These are phyloP conservation scores for Blastomyces percursus DNA, from an alignment of 2,329 filamentous ascomycete genomes.

Conservation along the genomic window DNA sequence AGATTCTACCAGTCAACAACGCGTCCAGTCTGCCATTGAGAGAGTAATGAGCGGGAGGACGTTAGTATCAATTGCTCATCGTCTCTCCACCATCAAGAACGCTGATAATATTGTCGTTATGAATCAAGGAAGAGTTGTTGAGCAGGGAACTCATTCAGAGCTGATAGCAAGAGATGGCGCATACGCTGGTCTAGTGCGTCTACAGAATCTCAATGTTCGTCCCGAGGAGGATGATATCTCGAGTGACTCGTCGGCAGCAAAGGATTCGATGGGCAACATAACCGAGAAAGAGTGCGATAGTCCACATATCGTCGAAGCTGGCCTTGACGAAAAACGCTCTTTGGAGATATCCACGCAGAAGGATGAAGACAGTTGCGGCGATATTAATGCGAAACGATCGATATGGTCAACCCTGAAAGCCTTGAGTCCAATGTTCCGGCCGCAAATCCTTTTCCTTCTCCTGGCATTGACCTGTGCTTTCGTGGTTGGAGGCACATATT, in stretches of 20 bases:
- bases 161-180: slow-evolving; percentile 23
- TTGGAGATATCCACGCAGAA: slow-evolving; percentile 8
- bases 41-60: slow-evolving; percentile 15
- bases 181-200: slow-evolving; percentile 35
- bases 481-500: slow-evolving; percentile 48
- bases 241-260: slow-evolving; percentile 4
- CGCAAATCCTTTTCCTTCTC: slow-evolving; percentile 36
- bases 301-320: neutral
- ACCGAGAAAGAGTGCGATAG: slow-evolving; percentile 1
- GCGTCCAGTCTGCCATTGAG: slow-evolving; percentile 18
- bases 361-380: slow-evolving; percentile 13
- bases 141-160: slow-evolving; percentile 19
- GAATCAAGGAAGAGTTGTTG: slow-evolving; percentile 18
- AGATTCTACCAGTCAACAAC: slow-evolving; percentile 19
- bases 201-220: slow-evolving; percentile 28
- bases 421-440: slow-evolving; percentile 29
- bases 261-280: slow-evolving; percentile 2
- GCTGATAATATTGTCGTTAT: slow-evolving; percentile 24
- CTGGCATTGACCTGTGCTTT: slow-evolving; percentile 42
- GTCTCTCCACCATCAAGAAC: slow-evolving; percentile 20
- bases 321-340: slow-evolving; percentile 6
- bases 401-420: slow-evolving; percentile 13
- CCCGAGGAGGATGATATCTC: slow-evolving; percentile 7
- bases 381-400: slow-evolving; percentile 10
- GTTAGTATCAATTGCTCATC: slow-evolving; percentile 21